Evolutionary conservation across 2,329 filamentous ascomycete genomes (phyloP).

Genomic region (Microdochium paspali): DNA sequence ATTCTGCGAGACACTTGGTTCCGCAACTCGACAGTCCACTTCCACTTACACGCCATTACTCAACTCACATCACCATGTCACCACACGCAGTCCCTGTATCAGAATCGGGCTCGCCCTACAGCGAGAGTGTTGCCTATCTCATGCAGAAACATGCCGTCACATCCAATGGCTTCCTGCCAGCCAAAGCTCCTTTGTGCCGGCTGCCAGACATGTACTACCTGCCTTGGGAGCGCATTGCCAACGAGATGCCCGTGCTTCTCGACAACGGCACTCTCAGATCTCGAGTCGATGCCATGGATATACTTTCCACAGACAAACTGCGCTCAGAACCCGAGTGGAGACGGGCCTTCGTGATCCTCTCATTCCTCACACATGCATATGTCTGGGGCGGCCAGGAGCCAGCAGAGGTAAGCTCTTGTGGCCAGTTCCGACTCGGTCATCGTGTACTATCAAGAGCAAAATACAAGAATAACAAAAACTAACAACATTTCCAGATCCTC

Average conservation of each 20-base stretch:
- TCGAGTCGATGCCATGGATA: constrained; percentile 45
- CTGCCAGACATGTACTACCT: constrained; percentile 55
- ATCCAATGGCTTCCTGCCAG: constrained; percentile 52
- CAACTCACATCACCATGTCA: background rate
- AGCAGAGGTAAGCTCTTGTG: constrained; percentile 58
- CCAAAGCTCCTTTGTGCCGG: constrained; percentile 45
- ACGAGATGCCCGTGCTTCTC: constrained; percentile 53
- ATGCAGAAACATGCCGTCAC: constrained; percentile 45
- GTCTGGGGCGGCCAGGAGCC: constrained; percentile 79
- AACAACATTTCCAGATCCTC: constrained; percentile 36
- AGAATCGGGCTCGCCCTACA: background rate
- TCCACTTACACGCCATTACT: too few species aligned
- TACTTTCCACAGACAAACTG: constrained; percentile 49
- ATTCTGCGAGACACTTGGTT: too few species aligned
- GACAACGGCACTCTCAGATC: constrained; percentile 48
- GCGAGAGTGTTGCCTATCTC: background rate
- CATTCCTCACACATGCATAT: constrained; percentile 66
- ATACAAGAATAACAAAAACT: too few species aligned
- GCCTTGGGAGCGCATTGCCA: constrained; percentile 54
- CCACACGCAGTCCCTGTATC: background rate
- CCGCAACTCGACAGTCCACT: too few species aligned
- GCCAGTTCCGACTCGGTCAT: too few species aligned
- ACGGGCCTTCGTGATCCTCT: constrained; percentile 58
- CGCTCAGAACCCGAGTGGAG: constrained; percentile 55
- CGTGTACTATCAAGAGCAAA: too few species aligned